These are phyloP conservation scores for Diaporthe amygdali DNA, from an alignment of 2,329 filamentous ascomycete genomes.

Conservation along the genomic window DNA sequence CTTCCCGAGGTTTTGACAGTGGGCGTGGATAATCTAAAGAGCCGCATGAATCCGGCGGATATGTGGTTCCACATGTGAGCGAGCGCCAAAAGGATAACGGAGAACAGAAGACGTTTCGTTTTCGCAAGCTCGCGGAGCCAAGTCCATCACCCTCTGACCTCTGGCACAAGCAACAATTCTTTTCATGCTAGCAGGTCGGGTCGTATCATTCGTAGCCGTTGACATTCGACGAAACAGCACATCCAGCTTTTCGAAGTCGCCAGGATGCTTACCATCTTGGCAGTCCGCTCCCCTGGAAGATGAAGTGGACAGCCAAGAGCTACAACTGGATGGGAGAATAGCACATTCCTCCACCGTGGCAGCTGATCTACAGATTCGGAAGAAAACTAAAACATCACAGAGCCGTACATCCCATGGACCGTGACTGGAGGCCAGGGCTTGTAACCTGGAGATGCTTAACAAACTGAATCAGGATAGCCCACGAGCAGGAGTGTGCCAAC, in stretches of 20 bases:
- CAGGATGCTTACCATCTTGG: background rate
- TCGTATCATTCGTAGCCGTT: background rate
- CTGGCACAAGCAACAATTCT: background rate
- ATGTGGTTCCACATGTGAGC: background rate
- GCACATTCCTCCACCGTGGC: background rate
- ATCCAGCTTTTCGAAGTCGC: background rate
- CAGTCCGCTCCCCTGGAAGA: background rate
- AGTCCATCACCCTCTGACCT: background rate
- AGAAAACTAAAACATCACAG: background rate
- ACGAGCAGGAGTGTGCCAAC: background rate
- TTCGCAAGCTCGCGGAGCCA: background rate
- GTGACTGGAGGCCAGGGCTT: background rate
- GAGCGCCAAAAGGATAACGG: background rate
- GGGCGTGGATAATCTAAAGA: background rate
- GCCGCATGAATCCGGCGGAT: background rate
- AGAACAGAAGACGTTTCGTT: background rate
- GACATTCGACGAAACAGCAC: background rate
- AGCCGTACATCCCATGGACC: background rate
- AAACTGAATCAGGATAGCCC: constrained; percentile 19
- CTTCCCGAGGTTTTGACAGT: background rate
- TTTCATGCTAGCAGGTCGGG: background rate
- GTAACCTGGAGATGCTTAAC: background rate
- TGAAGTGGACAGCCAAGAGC: background rate
- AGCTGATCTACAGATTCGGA: background rate
- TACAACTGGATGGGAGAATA: background rate